Evolutionary conservation across 75 land plant species (phyloP).

Genomic region (Gnetum montanum): DNA sequence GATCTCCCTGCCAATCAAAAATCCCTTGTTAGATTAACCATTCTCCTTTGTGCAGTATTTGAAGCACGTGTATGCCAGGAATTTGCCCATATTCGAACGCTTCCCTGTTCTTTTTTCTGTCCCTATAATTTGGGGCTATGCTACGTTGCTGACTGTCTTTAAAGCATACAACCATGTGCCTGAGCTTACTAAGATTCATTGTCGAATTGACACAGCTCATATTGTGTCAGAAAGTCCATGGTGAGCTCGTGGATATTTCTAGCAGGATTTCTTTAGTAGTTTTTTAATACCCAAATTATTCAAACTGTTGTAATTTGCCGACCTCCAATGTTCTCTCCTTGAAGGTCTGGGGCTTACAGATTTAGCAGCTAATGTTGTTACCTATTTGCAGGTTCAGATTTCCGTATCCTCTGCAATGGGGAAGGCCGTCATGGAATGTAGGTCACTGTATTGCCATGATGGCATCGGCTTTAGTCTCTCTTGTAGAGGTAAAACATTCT

Average conservation of each 20-base stretch:
- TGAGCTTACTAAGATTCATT: constrained; percentile 49
- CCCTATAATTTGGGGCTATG: constrained; percentile 82
- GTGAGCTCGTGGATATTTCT: neutral
- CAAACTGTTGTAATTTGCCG: neutral
- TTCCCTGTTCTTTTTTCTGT: constrained; percentile 65
- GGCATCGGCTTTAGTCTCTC: constrained; percentile 75
- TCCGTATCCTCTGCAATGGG: constrained; percentile 95
- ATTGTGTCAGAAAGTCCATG: constrained; percentile 80
- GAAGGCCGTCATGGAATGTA: constrained; percentile 85
- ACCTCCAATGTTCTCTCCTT: neutral
- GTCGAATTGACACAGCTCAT: constrained; percentile 70
- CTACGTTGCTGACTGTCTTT: constrained; percentile 78
- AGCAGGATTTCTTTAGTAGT: neutral
- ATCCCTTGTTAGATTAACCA: neutral
- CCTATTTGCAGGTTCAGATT: constrained; percentile 53
- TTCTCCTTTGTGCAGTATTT: constrained; percentile 51
- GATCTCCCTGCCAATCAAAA: neutral
- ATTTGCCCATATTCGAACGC: constrained; percentile 67
- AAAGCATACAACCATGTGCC: constrained; percentile 85
- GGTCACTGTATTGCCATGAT: constrained; percentile 87
- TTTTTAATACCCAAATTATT: neutral
- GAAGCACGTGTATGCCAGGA: constrained; percentile 34
- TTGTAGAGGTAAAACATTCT: constrained; percentile 61
- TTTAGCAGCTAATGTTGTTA: neutral
- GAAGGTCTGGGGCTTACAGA: neutral